Evolutionary conservation across 345 rosid species (phyloP).

Genomic region (Isatis tinctoria): DNA sequence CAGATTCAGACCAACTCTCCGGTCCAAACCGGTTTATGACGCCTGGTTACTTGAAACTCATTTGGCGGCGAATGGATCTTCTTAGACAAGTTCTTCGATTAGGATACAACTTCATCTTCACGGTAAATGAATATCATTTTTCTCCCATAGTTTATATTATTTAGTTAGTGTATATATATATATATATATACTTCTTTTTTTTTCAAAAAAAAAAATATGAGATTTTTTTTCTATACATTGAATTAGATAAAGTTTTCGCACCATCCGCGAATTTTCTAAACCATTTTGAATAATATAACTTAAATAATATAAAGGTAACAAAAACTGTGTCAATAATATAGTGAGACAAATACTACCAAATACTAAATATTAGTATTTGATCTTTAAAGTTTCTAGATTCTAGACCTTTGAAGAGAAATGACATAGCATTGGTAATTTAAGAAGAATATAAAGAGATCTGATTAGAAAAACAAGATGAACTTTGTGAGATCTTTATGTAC

Average conservation of each 20-base stretch:
- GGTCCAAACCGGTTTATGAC: constrained; percentile 51
- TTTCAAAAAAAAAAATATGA: too few species aligned
- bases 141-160: background rate
- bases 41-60: constrained; percentile 48
- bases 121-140: constrained; percentile 38
- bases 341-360: background rate
- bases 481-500: too few species aligned
- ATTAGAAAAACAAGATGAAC: too few species aligned
- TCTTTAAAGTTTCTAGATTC: background rate
- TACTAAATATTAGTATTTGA: background rate
- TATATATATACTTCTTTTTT: background rate
- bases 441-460: too few species aligned
- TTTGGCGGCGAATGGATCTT: constrained; percentile 69
- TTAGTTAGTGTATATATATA: background rate
- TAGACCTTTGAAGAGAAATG: background rate
- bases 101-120: constrained; percentile 69
- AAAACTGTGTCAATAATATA: background rate
- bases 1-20: constrained; percentile 38
- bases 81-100: constrained; percentile 40
- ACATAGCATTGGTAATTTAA: background rate
- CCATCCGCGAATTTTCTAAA: background rate
- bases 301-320: too few species aligned
- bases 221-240: background rate
- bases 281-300: too few species aligned
- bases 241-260: background rate